phyloP scores from a whole-genome alignment of 768 basidiomycete species.

The Cyathus striatus region DNA sequence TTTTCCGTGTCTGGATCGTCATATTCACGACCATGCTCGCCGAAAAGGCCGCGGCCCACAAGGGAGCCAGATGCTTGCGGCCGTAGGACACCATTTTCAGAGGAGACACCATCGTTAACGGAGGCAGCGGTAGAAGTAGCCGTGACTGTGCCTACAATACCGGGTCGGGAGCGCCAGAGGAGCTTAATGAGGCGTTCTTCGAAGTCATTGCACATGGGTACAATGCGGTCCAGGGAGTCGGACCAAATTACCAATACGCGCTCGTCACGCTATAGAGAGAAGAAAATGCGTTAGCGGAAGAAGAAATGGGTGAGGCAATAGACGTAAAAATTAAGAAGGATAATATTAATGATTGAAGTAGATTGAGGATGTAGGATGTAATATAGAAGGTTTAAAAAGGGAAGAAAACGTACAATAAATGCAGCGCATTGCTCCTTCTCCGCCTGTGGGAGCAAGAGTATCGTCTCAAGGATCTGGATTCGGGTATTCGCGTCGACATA shows the following conservation, averaged over 20 bases:
- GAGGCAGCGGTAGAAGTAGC: slow-evolving; percentile 7
- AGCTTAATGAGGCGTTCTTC: slow-evolving; percentile 77
- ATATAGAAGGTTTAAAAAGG: no score
- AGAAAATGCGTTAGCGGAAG: no score
- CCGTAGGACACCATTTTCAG: background rate
- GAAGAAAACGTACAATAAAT: slow-evolving; percentile 58
- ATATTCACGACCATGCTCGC: slow-evolving; percentile 20
- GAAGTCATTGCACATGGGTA: slow-evolving; percentile 68
- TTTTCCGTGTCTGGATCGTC: slow-evolving; percentile 7
- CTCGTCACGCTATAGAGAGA: slow-evolving; percentile 60
- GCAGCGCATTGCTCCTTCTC: slow-evolving; percentile 87
- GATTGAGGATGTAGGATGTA: no score
- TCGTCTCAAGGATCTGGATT: slow-evolving; percentile 80
- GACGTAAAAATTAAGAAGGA: no score
- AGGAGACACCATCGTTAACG: slow-evolving; percentile 3
- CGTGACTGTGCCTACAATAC: slow-evolving; percentile 5
- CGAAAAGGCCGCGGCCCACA: slow-evolving; percentile 14
- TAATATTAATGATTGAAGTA: no score
- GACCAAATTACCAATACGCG: slow-evolving; percentile 84
- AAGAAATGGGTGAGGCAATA: no score
- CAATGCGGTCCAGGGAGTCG: slow-evolving; percentile 72
- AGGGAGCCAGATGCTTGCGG: background rate
- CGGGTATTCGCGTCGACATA: slow-evolving; percentile 79
- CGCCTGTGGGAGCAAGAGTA: slow-evolving; percentile 70
- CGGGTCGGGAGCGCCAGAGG: slow-evolving; percentile 58